Conservation (phyloP, 2,329 filamentous ascomycete genomes). For the Beauveria varroae region DNA sequence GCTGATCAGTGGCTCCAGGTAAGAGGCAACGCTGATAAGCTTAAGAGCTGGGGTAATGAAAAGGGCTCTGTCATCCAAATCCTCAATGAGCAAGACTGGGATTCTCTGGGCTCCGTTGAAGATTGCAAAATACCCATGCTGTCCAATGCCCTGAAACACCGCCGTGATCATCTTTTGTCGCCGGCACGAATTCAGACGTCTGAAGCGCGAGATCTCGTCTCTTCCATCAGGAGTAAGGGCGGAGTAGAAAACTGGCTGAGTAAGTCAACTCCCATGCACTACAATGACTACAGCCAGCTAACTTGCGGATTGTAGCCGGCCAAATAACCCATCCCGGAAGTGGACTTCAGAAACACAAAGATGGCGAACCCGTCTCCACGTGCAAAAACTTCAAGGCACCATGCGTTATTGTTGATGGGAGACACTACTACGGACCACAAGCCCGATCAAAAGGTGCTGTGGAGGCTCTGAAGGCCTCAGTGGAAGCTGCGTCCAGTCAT, state of each 20-base stretch:
- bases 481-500: conserved; percentile 17
- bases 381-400: not conserved
- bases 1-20: conserved; percentile 28
- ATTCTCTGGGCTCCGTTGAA: conserved; percentile 21
- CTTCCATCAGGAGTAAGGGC: conserved; percentile 19
- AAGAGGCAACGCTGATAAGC: conserved; percentile 23
- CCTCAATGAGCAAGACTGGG: conserved; percentile 21
- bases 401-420: conserved; percentile 12
- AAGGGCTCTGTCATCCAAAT: conserved; percentile 21
- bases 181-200: conserved; percentile 1
- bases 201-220: conserved; percentile 20
- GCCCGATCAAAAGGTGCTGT: conserved; percentile 14
- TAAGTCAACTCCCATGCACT: conserved; percentile 16
- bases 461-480: conserved; percentile 21
- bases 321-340: conserved; percentile 19
- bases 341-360: conserved; percentile 20
- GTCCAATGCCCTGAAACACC: conserved; percentile 24
- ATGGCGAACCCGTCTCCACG: not conserved
- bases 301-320: conserved; percentile 21
- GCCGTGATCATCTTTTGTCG: conserved; percentile 22
- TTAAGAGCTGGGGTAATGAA: conserved; percentile 23
- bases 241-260: conserved; percentile 30
- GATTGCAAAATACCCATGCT: conserved; percentile 25
- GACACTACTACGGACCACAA: not conserved
- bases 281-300: not conserved